A percentile compares a stretch with the other conserved stretches of the same genome.
Evolutionary conservation across 208 protist genomes (phyloP).

Genomic region (Leishmania tropica): DNA sequence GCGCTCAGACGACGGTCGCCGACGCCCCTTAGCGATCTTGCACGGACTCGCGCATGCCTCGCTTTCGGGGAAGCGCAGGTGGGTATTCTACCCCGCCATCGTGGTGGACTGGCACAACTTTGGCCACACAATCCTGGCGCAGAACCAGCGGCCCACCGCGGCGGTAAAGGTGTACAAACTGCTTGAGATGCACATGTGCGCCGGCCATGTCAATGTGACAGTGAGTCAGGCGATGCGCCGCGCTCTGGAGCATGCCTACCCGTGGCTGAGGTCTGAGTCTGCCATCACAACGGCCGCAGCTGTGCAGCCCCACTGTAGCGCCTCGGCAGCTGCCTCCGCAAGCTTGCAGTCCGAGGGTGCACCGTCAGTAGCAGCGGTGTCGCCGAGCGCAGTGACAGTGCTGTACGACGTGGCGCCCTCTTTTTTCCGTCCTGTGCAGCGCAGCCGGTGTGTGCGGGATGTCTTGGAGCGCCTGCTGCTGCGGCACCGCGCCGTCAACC

Average conservation of each 20-base stretch:
- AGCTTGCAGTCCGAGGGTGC: neutral
- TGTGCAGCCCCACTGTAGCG: neutral
- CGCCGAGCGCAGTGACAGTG: slow-evolving; percentile 38
- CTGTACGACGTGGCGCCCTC: slow-evolving; percentile 77
- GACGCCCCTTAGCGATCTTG: neutral
- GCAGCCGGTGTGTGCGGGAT: slow-evolving; percentile 48
- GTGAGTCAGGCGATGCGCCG: slow-evolving; percentile 80
- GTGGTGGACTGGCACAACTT: slow-evolving; percentile 95
- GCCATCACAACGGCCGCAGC: neutral
- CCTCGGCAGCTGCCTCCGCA: neutral
- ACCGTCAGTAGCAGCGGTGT: neutral
- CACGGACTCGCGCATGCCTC: neutral
- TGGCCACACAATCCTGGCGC: slow-evolving; percentile 85
- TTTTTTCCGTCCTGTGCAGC: slow-evolving; percentile 65
- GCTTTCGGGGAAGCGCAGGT: slow-evolving; percentile 5
- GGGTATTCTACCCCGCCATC: slow-evolving; percentile 59
- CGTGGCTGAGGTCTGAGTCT: slow-evolving; percentile 7
- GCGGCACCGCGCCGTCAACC: slow-evolving; percentile 3
- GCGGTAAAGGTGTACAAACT: slow-evolving; percentile 67
- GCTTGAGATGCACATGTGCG: slow-evolving; percentile 66
- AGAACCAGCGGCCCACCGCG: slow-evolving; percentile 46
- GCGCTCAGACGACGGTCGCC: neutral
- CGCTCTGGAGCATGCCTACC: slow-evolving; percentile 32
- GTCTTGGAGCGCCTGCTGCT: slow-evolving; percentile 48
- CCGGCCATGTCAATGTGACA: slow-evolving; percentile 77